Evolutionary conservation across 768 basidiomycete genomes (phyloP), one percentile per base, ranked within the genome.

Genomic region (Xerocomus potaroensis): DNA sequence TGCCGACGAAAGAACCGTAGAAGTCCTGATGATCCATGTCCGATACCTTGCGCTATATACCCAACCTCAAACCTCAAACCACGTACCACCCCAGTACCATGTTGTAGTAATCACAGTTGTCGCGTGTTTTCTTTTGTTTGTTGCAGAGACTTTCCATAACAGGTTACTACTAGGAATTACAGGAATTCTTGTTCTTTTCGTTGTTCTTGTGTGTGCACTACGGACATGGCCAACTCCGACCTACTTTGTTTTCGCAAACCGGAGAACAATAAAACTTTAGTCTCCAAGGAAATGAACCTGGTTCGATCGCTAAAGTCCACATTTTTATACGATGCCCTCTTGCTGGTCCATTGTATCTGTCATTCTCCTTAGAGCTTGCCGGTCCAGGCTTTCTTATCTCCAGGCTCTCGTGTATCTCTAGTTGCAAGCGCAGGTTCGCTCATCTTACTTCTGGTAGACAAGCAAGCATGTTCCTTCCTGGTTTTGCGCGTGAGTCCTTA

Each of bases 31-130:
- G 39, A 36, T n/a, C 18, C 47, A 53, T 51, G 34, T 51, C 42
- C 48, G 41, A 63, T 63, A 57, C 58, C 51, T 52, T 51, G 49
- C 43, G 49, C 22, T 16, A 60, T 67, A 58, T 64, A 67, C 55
- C 64, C 55, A 26, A n/a, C n/a, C n/a, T n/a, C n/a, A n/a, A n/a
- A n/a, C n/a, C n/a, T n/a, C n/a, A n/a, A n/a, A n/a, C n/a, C n/a
- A 26, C 36, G 46, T 36, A 33, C n/a, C n/a, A n/a, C n/a, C 34
- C 32, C 19, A 19, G 23, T 24, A 15, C 26, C 16, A 27, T 27
- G 26, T 40, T 16, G 23, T 37, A 11, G 24, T 14, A 23, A 32
- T 30, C 19, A 19, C 37, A n/a, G n/a, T n/a, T n/a, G n/a, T n/a
- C 12, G 12, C 26, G 35, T 26, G 32, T 54, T 47, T 53, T 38